Percentiles rank a stretch among this genome's conserved stretches.
Evolutionary conservation across 768 basidiomycete species (phyloP).

Genomic region (Gautieria morchelliformis): DNA sequence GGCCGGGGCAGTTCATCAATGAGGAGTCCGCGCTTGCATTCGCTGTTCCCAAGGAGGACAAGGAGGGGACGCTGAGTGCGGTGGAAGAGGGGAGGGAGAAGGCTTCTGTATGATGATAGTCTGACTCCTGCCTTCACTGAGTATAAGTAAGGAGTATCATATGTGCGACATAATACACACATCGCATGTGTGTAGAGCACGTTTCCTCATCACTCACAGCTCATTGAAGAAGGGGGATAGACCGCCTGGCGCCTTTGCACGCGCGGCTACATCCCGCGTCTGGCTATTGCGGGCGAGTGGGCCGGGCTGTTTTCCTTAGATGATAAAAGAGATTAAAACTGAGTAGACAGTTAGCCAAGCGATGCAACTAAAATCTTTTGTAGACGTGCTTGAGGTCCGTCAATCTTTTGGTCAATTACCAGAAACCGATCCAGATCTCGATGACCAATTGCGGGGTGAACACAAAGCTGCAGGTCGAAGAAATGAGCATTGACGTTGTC

Average conservation of each 20-base stretch:
- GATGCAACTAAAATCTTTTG: no score
- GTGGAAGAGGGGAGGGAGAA: not conserved
- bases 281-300: slow-evolving; percentile 51
- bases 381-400: no score
- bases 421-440: no score
- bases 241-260: slow-evolving; percentile 17
- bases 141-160: no score
- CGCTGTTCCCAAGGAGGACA: not conserved
- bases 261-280: slow-evolving; percentile 6
- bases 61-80: not conserved
- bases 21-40: not conserved
- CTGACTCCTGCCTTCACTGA: no score
- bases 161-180: not conserved
- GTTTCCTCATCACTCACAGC: slow-evolving; percentile 16
- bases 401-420: no score
- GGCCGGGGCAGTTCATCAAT: slow-evolving; percentile 38
- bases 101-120: not conserved
- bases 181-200: not conserved
- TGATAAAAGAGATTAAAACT: no score
- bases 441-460: no score
- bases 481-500: no score
- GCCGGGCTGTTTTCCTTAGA: slow-evolving; percentile 40
- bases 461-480: no score
- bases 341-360: no score
- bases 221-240: slow-evolving; percentile 47